phyloP scores from a whole-genome alignment of 2,329 filamentous ascomycete genomes.

The Chaetomiaceae sp. region DNA sequence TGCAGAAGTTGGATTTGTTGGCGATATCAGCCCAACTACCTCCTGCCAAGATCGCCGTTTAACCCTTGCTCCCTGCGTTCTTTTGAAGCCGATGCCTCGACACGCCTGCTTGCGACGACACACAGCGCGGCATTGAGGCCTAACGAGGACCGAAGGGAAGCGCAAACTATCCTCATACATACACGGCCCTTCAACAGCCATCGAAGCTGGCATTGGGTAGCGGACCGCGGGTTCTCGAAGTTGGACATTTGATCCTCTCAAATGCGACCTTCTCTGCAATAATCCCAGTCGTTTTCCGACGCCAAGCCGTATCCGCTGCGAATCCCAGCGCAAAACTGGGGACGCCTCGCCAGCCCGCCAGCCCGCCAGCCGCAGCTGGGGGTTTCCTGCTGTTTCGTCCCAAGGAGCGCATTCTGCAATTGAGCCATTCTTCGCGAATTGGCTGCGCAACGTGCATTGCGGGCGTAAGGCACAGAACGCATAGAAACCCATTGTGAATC shows the following conservation, averaged over 20 bases:
- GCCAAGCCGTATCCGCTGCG: slow-evolving; percentile 4
- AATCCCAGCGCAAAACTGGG: neutral
- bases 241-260: neutral
- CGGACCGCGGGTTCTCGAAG: no score
- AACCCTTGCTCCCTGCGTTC: no score
- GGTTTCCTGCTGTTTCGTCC: slow-evolving; percentile 12
- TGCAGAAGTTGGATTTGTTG: no score
- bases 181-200: no score
- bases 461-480: neutral
- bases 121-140: neutral
- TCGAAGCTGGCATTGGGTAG: neutral
- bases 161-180: no score
- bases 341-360: neutral
- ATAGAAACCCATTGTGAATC: slow-evolving; percentile 6
- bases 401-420: slow-evolving; percentile 7
- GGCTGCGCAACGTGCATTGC: slow-evolving; percentile 2
- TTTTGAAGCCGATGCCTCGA: no score
- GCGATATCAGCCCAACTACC: no score
- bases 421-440: neutral
- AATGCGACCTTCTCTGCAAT: neutral
- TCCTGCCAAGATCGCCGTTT: no score
- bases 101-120: no score
- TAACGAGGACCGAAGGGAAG: no score
- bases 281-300: neutral
- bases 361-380: slow-evolving; percentile 18